phyloP scores from a whole-genome alignment of 805 yeast genomes.

The Saturnispora diversa region DNA sequence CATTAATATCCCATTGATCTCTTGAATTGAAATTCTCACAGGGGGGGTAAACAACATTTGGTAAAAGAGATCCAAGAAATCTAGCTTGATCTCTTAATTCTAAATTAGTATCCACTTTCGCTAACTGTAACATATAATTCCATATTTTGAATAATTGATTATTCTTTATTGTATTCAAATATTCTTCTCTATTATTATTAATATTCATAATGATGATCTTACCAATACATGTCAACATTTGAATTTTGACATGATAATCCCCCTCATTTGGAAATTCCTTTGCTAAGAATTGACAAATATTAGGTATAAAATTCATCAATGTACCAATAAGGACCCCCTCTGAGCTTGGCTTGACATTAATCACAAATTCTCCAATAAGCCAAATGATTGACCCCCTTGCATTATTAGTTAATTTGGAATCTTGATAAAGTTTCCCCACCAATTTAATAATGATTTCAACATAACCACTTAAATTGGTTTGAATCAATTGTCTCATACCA shows the following conservation, averaged over 20 bases:
- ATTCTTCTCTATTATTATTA: conserved; percentile 26
- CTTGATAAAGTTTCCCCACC: conserved; percentile 22
- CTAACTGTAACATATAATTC: conserved; percentile 50
- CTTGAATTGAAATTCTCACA: conserved; percentile 13
- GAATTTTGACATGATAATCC: conserved; percentile 50
- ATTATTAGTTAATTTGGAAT: conserved; percentile 16
- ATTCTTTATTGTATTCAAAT: conserved; percentile 30
- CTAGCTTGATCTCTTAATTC: conserved; percentile 85
- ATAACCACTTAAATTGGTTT: conserved; percentile 48
- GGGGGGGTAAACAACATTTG: conserved; percentile 30
- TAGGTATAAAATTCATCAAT: conserved; percentile 45
- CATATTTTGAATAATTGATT: conserved; percentile 42
- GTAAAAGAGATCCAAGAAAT: conserved; percentile 54
- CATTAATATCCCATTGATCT: conserved; percentile 16
- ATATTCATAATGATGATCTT: conserved; percentile 56
- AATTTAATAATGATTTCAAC: conserved; percentile 48
- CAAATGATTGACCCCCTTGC: conserved; percentile 84
- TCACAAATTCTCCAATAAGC: conserved; percentile 79
- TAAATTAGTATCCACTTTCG: conserved; percentile 64
- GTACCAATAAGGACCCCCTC: not conserved
- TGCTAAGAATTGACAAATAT: conserved; percentile 55
- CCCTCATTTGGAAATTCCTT: conserved; percentile 46
- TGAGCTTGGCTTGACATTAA: conserved; percentile 9
- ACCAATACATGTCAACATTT: conserved; percentile 64
- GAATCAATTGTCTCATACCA: conserved; percentile 65